These are phyloP conservation scores for Wickerhamiella parazyma DNA, from an alignment of 805 yeast species.

Conservation along the genomic window DNA sequence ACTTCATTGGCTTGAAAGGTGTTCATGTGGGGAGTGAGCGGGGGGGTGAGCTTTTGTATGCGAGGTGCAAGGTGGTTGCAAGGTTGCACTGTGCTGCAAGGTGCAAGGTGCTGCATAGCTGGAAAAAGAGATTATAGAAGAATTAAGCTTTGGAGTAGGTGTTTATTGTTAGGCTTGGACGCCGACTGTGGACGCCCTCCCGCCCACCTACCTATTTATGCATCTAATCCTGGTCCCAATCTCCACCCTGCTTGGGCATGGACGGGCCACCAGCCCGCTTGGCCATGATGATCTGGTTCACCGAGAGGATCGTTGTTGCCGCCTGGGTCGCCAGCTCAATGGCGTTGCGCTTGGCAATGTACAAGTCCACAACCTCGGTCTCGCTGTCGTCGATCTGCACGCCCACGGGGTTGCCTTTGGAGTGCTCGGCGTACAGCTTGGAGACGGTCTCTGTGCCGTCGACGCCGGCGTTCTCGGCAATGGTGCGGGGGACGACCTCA, in stretches of 20 bases:
- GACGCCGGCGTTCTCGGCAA: conserved; percentile 89
- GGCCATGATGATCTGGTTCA: conserved; percentile 97
- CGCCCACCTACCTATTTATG: too few species aligned
- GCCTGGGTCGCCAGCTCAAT: conserved; percentile 92
- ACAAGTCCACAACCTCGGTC: conserved; percentile 63
- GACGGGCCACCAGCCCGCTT: conserved; percentile 97
- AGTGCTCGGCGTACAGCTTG: conserved; percentile 76
- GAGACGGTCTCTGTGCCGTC: conserved; percentile 85
- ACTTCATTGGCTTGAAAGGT: too few species aligned
- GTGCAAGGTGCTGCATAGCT: too few species aligned
- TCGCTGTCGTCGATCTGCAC: conserved; percentile 48
- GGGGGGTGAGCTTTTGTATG: too few species aligned
- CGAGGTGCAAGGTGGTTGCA: too few species aligned
- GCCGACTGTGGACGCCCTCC: too few species aligned
- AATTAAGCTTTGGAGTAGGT: too few species aligned
- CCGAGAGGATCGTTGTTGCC: conserved; percentile 75
- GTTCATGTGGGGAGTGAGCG: too few species aligned
- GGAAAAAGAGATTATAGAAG: too few species aligned
- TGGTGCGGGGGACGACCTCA: conserved; percentile 82
- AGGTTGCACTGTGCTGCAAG: too few species aligned
- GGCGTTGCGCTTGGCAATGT: conserved; percentile 71
- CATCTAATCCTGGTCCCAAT: conserved; percentile 23
- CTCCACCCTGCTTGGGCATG: conserved; percentile 54
- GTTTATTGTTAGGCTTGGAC: too few species aligned
- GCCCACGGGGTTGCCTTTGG: conserved; percentile 30